Conservation (phyloP, 139 green algal species). For the Coelastrella sp. region DNA sequence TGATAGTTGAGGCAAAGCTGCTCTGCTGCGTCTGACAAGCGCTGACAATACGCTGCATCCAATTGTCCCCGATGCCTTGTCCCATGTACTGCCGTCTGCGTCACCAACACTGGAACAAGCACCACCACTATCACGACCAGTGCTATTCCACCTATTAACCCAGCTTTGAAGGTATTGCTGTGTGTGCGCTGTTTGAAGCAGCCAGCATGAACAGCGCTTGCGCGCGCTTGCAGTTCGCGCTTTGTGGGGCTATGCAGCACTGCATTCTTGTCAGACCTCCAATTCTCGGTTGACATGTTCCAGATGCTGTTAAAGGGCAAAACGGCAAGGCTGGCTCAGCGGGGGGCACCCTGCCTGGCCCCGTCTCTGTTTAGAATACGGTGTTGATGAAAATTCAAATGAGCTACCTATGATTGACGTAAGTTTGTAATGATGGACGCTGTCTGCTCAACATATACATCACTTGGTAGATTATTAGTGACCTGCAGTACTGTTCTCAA, state of each 20-base stretch:
- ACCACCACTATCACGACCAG: not conserved
- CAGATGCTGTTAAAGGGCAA: not conserved
- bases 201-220: not conserved
- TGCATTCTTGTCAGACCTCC: not conserved
- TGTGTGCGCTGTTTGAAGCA: not conserved
- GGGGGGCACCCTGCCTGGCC: not conserved
- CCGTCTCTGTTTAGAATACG: too few species aligned
- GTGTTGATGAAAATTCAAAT: too few species aligned
- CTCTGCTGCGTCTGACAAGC: not conserved
- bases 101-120: not conserved
- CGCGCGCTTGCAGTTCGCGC: not conserved
- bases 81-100: slow-evolving; percentile 5
- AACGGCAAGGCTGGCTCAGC: not conserved
- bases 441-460: too few species aligned
- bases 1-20: slow-evolving; percentile 13
- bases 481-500: too few species aligned
- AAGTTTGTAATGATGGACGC: too few species aligned
- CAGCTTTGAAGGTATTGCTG: not conserved
- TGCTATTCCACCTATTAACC: not conserved
- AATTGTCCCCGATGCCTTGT: not conserved
- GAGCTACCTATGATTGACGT: too few species aligned
- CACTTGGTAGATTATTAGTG: too few species aligned
- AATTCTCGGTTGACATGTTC: not conserved
- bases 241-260: not conserved
- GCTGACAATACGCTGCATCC: not conserved